Base-by-base conservation (phyloP, 768 basidiomycete genomes). In the Russula sp. region DNA sequence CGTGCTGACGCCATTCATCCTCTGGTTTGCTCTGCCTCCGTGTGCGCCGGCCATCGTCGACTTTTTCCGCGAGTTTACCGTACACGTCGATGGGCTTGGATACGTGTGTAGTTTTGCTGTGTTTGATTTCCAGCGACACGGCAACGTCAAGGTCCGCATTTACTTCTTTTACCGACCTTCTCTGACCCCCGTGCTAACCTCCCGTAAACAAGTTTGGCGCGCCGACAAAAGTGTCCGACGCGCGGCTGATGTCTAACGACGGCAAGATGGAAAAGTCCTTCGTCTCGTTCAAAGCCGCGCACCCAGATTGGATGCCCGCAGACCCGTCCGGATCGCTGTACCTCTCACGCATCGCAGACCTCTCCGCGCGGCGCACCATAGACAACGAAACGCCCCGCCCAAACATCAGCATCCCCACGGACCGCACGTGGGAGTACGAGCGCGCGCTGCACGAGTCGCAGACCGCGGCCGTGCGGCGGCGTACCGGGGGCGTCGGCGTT, bases 181-280 rank as follows among this genome's bases (percentile, higher is more conserved):
- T 18, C 22, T 22, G 6, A 2, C 22, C 9, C n/a, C 20, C 27
- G 3, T 8, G 22, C 16, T 48, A 11, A 34, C 50, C 40, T 51
- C n/a, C 18, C 20, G 40, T 35, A 18, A 8, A 18, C 56, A 5
- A 92, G 89, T 94, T 92, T 69, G 93, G 93, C n/a, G 94, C 91
- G 11, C 91, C 92, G 0, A 80, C 83, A 4, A 75, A 78, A 44
- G 82, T 80, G 8, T 77, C 79, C 13, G 89, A 93, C 67, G 85
- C 85, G 68, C 84, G 84, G 63, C 87, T 89, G 80, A 79, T 89
- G 69, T 91, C 90, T 5, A 91, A 90, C 65, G 89, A 96, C 68
- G 92, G 92, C 40, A 99, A 99, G 81, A 98, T 99, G 95, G 97
- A 99, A 79, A 97, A 98, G 78, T 92, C 89, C 73, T 91, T 97